phyloP scores from a whole-genome alignment of 257 asterid genomes.

The Solanum megistacrolobum region DNA sequence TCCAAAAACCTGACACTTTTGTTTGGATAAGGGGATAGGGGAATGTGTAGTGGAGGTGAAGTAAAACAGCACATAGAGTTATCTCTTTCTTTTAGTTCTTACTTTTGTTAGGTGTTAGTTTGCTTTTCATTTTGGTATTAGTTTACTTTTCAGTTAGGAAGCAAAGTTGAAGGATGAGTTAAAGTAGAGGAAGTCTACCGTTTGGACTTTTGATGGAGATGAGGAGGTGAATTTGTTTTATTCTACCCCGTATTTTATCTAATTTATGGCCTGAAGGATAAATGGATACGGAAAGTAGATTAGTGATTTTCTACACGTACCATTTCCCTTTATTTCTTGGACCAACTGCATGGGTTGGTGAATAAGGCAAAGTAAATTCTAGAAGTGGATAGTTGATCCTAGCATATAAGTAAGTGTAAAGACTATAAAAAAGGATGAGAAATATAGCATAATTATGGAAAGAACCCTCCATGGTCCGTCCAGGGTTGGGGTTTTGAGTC shows the following conservation, averaged over 20 bases:
- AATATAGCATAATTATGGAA: background rate
- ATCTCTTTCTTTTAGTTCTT: background rate
- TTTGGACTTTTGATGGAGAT: background rate
- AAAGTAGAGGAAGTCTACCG: background rate
- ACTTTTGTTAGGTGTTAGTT: background rate
- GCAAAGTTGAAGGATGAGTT: background rate
- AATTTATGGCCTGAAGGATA: background rate
- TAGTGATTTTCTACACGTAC: background rate
- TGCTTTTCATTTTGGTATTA: background rate
- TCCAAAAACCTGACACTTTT: background rate
- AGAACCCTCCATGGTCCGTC: background rate
- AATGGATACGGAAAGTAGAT: background rate
- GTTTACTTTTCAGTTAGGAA: background rate
- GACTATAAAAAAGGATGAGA: background rate
- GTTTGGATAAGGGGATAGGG: background rate
- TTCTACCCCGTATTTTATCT: background rate
- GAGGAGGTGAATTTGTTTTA: background rate
- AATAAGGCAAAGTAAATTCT: background rate
- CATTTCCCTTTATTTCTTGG: background rate
- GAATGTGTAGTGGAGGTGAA: background rate
- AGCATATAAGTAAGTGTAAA: background rate
- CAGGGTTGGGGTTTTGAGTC: background rate
- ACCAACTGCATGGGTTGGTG: background rate
- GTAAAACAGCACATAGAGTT: background rate
- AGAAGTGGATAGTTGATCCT: background rate